Percentiles rank a stretch among this genome's conserved stretches.
Evolutionary conservation across 345 rosid genomes (phyloP).

Genomic region (Chamaenerion angustifolium): DNA sequence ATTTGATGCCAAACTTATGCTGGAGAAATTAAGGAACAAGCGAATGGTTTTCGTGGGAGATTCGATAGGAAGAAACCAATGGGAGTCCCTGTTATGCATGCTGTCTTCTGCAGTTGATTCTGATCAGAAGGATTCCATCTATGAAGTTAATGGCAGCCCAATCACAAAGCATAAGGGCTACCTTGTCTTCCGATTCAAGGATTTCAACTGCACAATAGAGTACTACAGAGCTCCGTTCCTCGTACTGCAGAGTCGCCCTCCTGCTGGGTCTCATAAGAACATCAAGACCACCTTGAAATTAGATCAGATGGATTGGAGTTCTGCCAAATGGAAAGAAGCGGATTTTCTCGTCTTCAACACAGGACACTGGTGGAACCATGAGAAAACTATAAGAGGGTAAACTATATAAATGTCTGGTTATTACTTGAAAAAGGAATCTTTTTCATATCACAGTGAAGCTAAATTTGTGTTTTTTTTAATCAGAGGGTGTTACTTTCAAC

Average conservation of each 20-base stretch:
- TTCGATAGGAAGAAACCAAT: constrained; percentile 91
- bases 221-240: constrained; percentile 86
- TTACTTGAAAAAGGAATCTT: constrained; percentile 65
- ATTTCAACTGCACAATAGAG: constrained; percentile 77
- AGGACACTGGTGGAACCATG: constrained; percentile 96
- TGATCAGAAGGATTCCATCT: constrained; percentile 37
- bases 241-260: constrained; percentile 69
- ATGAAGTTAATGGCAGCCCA: constrained; percentile 77
- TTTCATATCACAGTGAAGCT: constrained; percentile 28
- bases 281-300: constrained; percentile 62
- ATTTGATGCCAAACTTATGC: constrained; percentile 65
- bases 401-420: constrained; percentile 19
- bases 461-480: not conserved
- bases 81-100: constrained; percentile 90
- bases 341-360: constrained; percentile 74
- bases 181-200: constrained; percentile 64
- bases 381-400: constrained; percentile 87
- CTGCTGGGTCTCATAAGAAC: constrained; percentile 34
- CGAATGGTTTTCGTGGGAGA: constrained; percentile 83
- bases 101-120: constrained; percentile 47
- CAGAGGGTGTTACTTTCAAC: constrained; percentile 40
- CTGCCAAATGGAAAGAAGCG: constrained; percentile 56
- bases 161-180: constrained; percentile 85
- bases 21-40: constrained; percentile 70
- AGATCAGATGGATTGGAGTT: constrained; percentile 79